These are phyloP conservation scores for Candida andamanensis DNA, from an alignment of 805 yeast genomes.

Conservation along the genomic window DNA sequence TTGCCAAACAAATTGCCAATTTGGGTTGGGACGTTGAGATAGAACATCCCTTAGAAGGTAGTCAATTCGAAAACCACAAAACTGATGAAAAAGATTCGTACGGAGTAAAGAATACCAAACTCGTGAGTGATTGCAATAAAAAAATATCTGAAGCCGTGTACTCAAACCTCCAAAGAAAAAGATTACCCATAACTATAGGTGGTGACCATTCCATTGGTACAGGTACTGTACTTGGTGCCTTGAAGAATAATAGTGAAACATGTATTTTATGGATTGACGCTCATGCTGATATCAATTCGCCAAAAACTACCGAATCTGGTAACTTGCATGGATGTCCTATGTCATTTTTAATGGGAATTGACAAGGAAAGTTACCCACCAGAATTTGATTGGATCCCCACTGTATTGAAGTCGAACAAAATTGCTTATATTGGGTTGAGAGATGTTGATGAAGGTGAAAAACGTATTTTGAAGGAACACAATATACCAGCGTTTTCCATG, in stretches of 20 bases:
- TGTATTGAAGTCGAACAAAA: constrained; percentile 57
- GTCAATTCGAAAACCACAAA: constrained; percentile 41
- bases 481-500: constrained; percentile 87
- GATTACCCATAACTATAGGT: constrained; percentile 80
- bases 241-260: constrained; percentile 76
- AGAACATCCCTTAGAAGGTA: constrained; percentile 48
- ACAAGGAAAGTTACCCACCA: constrained; percentile 60
- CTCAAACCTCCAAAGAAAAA: constrained; percentile 39
- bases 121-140: constrained; percentile 71
- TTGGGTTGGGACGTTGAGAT: constrained; percentile 69
- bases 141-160: constrained; percentile 58
- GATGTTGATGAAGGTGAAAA: constrained; percentile 89
- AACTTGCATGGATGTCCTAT: constrained; percentile 97
- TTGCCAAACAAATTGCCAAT: constrained; percentile 53
- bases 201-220: constrained; percentile 97
- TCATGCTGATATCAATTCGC: constrained; percentile 94
- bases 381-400: constrained; percentile 79
- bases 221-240: constrained; percentile 83
- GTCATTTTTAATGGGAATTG: constrained; percentile 82
- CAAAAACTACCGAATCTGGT: constrained; percentile 77
- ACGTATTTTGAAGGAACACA: constrained; percentile 60
- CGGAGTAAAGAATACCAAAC: constrained; percentile 68
- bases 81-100: constrained; percentile 37
- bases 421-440: constrained; percentile 91
- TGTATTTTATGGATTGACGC: constrained; percentile 96